phyloP scores from a whole-genome alignment of 495 filamentous ascomycete genomes.

The Aspergillus affinis region DNA sequence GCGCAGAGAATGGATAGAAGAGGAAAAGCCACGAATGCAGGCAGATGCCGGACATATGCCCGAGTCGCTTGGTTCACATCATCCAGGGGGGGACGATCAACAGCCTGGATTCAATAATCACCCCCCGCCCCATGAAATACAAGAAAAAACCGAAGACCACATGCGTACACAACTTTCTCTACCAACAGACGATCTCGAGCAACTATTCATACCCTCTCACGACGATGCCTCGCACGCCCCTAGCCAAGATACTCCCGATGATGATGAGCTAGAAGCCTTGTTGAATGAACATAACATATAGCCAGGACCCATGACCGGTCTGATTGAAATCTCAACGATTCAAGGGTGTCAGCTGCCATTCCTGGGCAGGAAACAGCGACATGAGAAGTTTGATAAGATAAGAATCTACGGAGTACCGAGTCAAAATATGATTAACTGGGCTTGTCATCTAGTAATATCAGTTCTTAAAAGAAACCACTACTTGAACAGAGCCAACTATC shows the following conservation, averaged over 20 bases:
- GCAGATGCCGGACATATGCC: slow-evolving; percentile 9
- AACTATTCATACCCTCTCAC: slow-evolving; percentile 29
- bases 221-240: slow-evolving; percentile 11
- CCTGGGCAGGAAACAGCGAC: too few species aligned
- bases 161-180: neutral
- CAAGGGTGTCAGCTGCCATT: too few species aligned
- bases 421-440: too few species aligned
- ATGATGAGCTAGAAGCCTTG: slow-evolving; percentile 41
- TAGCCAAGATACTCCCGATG: slow-evolving; percentile 25
- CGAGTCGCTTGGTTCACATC: neutral
- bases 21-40: slow-evolving; percentile 44
- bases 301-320: neutral
- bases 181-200: slow-evolving; percentile 5
- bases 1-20: slow-evolving; percentile 84
- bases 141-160: neutral
- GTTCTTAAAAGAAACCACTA: too few species aligned
- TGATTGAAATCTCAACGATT: too few species aligned
- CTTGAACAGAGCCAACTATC: too few species aligned
- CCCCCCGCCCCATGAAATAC: neutral
- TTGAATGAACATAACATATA: slow-evolving; percentile 34
- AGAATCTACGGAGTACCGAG: too few species aligned
- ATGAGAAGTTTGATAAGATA: too few species aligned
- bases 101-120: neutral
- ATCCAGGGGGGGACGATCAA: neutral
- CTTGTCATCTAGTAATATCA: too few species aligned